Evolutionary conservation across 2,329 filamentous ascomycete species (phyloP).

Genomic region (Colletotrichum gigasporum): DNA sequence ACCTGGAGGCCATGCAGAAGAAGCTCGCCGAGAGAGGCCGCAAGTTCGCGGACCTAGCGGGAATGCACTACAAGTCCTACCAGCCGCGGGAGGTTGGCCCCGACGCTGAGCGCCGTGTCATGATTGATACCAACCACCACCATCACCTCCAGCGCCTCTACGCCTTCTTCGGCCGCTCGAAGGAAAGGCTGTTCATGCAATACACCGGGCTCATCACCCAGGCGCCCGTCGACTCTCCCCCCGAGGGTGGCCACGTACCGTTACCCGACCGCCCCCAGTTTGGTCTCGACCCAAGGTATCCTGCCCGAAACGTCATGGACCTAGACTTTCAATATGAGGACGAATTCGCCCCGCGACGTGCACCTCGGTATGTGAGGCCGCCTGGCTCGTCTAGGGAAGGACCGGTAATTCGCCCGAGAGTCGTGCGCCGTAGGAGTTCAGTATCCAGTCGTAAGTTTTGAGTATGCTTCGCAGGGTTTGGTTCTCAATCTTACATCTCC

Average conservation of each 20-base stretch:
- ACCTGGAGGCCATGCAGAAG: constrained; percentile 42
- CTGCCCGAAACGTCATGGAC: too few species aligned
- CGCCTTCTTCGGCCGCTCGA: not conserved
- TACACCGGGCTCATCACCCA: constrained; percentile 31
- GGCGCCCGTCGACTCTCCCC: constrained; percentile 26
- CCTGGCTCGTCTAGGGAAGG: too few species aligned
- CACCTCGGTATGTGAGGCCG: too few species aligned
- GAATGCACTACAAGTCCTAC: constrained; percentile 58
- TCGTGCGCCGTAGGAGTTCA: too few species aligned
- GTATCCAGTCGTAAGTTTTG: too few species aligned
- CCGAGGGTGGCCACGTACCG: constrained; percentile 10
- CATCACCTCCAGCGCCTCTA: not conserved
- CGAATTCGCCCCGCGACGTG: too few species aligned
- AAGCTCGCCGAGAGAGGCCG: constrained; percentile 51
- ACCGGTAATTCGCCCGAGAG: too few species aligned
- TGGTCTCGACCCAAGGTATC: not conserved
- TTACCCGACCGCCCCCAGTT: not conserved
- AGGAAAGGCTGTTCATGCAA: not conserved
- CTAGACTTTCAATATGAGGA: too few species aligned
- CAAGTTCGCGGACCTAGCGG: constrained; percentile 53
- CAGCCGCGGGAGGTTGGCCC: constrained; percentile 33
- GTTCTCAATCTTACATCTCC: too few species aligned
- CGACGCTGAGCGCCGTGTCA: constrained; percentile 6
- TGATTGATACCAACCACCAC: constrained; percentile 3
- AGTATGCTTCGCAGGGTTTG: too few species aligned